phyloP scores from a whole-genome alignment of 495 filamentous ascomycete genomes.

The Cenococcum geophilum region DNA sequence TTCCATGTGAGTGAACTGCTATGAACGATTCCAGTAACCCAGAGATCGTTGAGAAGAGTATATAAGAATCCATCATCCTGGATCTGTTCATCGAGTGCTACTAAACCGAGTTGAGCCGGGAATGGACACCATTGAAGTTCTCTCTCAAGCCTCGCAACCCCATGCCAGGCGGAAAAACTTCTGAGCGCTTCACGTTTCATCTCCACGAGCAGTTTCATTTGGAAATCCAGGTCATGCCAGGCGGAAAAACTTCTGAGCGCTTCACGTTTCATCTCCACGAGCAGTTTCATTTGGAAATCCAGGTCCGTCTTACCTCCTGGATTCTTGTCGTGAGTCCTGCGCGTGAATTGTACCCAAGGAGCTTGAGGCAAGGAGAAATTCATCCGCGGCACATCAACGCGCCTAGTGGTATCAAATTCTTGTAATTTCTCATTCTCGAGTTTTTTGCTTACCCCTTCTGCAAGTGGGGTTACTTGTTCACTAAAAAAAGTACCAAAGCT shows the following conservation, averaged over 20 bases:
- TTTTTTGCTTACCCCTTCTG: constrained; percentile 38
- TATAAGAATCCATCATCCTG: constrained; percentile 34
- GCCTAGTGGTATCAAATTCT: constrained; percentile 50
- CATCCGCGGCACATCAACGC: constrained; percentile 53
- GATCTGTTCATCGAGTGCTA: constrained; percentile 35
- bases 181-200: constrained; percentile 28
- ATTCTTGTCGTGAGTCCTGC: neutral
- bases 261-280: constrained; percentile 26
- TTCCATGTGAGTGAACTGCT: constrained; percentile 45
- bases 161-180: constrained; percentile 39
- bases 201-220: too few species aligned
- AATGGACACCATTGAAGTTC: constrained; percentile 43
- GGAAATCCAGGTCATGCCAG: too few species aligned
- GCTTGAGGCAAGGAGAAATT: constrained; percentile 53
- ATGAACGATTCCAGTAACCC: constrained; percentile 30
- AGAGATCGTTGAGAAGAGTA: constrained; percentile 24
- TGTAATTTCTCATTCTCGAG: constrained; percentile 59
- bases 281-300: constrained; percentile 27
- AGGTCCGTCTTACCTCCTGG: constrained; percentile 14
- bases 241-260: constrained; percentile 1
- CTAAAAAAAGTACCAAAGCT: constrained; percentile 41
- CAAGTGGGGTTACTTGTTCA: constrained; percentile 44
- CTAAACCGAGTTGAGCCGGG: constrained; percentile 32
- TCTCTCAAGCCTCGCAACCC: constrained; percentile 40
- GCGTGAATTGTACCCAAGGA: constrained; percentile 44